Evolutionary conservation across 768 basidiomycete genomes (phyloP), one percentile per base, ranked within the genome.

Genomic region (Podaxis rugospora): DNA sequence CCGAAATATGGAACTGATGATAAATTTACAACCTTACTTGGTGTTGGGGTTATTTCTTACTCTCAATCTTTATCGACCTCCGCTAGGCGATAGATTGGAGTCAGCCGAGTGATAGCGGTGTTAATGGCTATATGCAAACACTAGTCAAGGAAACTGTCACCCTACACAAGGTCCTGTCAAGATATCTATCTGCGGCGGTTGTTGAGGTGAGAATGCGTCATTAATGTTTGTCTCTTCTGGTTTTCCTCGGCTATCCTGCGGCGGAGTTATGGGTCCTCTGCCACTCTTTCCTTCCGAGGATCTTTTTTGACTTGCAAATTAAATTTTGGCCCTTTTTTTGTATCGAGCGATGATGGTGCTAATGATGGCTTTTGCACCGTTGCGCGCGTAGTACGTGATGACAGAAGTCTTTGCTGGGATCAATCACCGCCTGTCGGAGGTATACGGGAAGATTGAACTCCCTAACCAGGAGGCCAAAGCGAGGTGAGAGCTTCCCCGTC

Each of bases 91-190:
- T 98, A 62, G 82, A 92, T 65, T 98, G 95, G 93, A 85, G 80
- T 57, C 76, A 80, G 37, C 79, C 85, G 32, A 85, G 76, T 66
- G 75, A 84, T 55, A 82, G 76, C 13, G 84, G 84, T 32, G 80
- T 86, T 59, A 93, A 93, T 69, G 81, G 83, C n/a, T 98, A 98
- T 74, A 95, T 97, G 84, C 89, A 96, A 67, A 76, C 93, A 59
- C 80, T 99, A 44, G 87, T 95, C 67, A 95, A 94, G 74, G 97
- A 99, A 75, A 95, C 95, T 18, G 89, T 92, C 59, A 96, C 93
- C 28, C 80, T 99, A 54, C 93, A 98, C 76, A 98, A 96, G 71
- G 94, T 99, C 54, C 80, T 98, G 46, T 92, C 93, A 50, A 90
- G 95, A 51, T 98, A 97, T 74, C 79, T 98, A 28, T 79, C 91